Evolutionary conservation across 1,284 basidiomycete genomes (phyloP), one percentile per base, ranked within the genome.

Genomic region (Apiotrichum brassicae): DNA sequence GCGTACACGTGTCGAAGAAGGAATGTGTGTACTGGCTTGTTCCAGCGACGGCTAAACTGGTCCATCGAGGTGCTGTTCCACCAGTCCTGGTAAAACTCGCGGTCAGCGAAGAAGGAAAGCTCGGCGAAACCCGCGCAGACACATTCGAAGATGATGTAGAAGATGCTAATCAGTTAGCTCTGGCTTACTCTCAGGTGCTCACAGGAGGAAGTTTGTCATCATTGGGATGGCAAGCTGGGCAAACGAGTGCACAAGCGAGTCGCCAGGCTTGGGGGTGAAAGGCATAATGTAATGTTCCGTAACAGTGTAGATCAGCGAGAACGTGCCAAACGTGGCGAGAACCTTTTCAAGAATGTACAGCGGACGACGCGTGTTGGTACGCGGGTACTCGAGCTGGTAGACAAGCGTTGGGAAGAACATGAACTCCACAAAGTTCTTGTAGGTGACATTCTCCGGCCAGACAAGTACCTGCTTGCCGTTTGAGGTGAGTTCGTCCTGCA

Each of bases 51-150:
- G 6, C 89, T 86, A 72, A 95, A 98, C 69, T 97, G 90, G 65
- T 97, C 95, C 86, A 89, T 94, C 3, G 86, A 87, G 0, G 86
- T 91, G 1, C 89, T 88, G 75, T 97, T 98, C 94, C 94, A 97
- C 87, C 91, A 97, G 68, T 97, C 93, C 72, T 92, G 87, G 72
- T 97, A 98, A 71, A 97, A 97, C 61, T 92, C 87, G 36, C 94
- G 80, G 69, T 98, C 94, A 23, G 91, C 91, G 66, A 97, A 98
- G 66, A 82, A 85, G 9, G 89, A 87, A 26, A 93, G 75, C 71
- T 97, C 94, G 3, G 91, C 91, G 67, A 97, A 97, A 11, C 78
- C 90, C 65, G 95, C 94, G 75, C 90, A 94, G 52, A 97, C 92
- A 65, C 93, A 95, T 70, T 93, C 90, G 84, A 70, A 66, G 38